phyloP scores from a whole-genome alignment of 176 grass and related monocot species.

The Aegilops tauschii region DNA sequence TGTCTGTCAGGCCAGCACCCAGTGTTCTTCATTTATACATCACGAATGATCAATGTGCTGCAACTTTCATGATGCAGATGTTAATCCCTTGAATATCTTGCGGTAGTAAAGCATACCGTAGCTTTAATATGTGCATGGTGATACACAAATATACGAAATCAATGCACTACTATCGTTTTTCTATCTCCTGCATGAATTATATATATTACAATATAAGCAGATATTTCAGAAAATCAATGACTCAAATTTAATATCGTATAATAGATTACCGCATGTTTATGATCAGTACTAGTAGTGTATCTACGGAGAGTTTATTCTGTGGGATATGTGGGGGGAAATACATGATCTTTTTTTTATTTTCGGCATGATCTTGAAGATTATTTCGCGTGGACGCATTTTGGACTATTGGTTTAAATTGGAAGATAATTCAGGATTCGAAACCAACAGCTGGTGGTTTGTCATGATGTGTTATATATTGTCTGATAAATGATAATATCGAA shows the following conservation, averaged over 20 bases:
- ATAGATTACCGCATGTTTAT: no score
- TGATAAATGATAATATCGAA: background rate
- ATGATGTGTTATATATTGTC: background rate
- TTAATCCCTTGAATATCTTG: background rate
- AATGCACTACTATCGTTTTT: background rate
- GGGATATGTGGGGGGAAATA: background rate
- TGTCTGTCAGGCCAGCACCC: background rate
- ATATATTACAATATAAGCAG: background rate
- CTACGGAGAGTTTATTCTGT: background rate
- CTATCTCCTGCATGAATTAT: background rate
- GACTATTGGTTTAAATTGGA: background rate
- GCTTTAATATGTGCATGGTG: background rate
- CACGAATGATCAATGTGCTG: background rate
- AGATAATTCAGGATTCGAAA: background rate
- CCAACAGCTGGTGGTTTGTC: background rate
- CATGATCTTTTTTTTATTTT: background rate
- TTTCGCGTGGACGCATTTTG: background rate
- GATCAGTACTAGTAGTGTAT: background rate
- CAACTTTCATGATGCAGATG: background rate
- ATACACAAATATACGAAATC: background rate
- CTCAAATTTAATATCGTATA: background rate
- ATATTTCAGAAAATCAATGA: background rate
- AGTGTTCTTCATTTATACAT: background rate
- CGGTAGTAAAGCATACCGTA: background rate
- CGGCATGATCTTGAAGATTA: background rate